Percentiles rank a stretch among this genome's conserved stretches.
phyloP scores from a whole-genome alignment of 768 basidiomycete species.

The Amanita molliuscula region DNA sequence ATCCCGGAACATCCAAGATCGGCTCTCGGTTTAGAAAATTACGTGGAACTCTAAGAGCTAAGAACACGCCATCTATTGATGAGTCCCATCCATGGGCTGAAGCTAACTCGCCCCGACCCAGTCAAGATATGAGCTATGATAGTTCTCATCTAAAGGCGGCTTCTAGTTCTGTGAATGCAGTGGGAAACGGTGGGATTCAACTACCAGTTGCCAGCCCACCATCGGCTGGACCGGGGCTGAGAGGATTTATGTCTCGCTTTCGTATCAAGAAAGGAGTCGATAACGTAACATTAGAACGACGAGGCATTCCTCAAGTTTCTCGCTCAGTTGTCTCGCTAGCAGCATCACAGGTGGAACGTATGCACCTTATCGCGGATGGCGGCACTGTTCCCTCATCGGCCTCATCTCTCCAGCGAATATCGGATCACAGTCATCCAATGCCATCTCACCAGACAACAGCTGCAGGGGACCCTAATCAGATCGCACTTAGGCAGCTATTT shows the following conservation, averaged over 20 bases:
- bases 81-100: neutral
- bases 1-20: slow-evolving; percentile 43
- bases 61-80: slow-evolving; percentile 17
- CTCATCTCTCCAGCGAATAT: slow-evolving; percentile 15
- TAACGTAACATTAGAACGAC: slow-evolving; percentile 10
- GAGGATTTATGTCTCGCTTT: slow-evolving; percentile 76
- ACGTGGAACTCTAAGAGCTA: slow-evolving; percentile 54
- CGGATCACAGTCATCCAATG: slow-evolving; percentile 14
- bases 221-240: slow-evolving; percentile 62
- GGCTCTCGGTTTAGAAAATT: slow-evolving; percentile 67
- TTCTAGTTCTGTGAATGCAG: slow-evolving; percentile 30
- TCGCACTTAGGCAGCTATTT: slow-evolving; percentile 57
- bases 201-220: slow-evolving; percentile 51
- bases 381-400: slow-evolving; percentile 20
- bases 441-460: slow-evolving; percentile 6
- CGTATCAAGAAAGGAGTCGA: slow-evolving; percentile 35
- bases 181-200: slow-evolving; percentile 45
- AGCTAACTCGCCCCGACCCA: slow-evolving; percentile 19
- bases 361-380: slow-evolving; percentile 5
- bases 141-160: slow-evolving; percentile 21
- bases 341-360: slow-evolving; percentile 8
- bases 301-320: slow-evolving; percentile 11
- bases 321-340: slow-evolving; percentile 11
- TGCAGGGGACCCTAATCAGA: neutral
- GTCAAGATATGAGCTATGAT: slow-evolving; percentile 32